These are phyloP conservation scores for Hypsizygus marmoreus DNA, from an alignment of 768 basidiomycete species.

Conservation along the genomic window DNA sequence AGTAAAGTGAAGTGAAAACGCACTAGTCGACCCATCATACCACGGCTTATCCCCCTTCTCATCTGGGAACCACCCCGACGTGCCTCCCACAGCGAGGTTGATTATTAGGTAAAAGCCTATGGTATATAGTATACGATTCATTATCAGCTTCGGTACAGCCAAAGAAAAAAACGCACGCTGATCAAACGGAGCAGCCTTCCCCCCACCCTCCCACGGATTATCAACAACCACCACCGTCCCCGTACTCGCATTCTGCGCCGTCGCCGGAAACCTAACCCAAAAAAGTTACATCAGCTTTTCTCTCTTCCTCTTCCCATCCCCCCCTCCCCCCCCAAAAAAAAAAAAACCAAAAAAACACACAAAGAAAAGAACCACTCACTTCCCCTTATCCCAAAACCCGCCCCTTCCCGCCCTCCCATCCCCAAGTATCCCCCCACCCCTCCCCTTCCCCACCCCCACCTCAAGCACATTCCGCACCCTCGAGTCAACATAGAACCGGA, in stretches of 20 bases:
- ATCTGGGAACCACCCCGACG: constrained; percentile 90
- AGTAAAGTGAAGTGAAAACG: constrained; percentile 21
- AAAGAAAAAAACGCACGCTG: too few species aligned
- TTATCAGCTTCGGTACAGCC: too few species aligned
- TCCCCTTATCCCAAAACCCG: constrained; percentile 66
- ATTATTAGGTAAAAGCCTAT: constrained; percentile 79
- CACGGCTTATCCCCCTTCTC: constrained; percentile 73
- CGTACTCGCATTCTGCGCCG: constrained; percentile 58
- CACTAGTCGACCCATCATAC: constrained; percentile 62
- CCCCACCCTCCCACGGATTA: constrained; percentile 66
- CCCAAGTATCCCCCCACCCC: constrained; percentile 60
- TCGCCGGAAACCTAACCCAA: constrained; percentile 54
- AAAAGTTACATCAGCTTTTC: constrained; percentile 39
- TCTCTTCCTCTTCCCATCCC: constrained; percentile 62
- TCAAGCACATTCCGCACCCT: constrained; percentile 65
- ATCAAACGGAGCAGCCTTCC: constrained; percentile 78
- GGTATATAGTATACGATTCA: too few species aligned
- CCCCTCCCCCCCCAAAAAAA: constrained; percentile 27
- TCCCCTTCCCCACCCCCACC: constrained; percentile 49
- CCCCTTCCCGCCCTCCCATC: constrained; percentile 40
- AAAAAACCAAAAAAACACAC: constrained; percentile 32
- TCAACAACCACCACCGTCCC: constrained; percentile 53
- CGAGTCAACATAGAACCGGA: constrained; percentile 78
- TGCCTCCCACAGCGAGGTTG: constrained; percentile 77
- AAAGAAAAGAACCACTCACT: constrained; percentile 43